Base-by-base conservation (phyloP, 2,329 filamentous ascomycete species). In the Trichoderma citrinoviride region DNA sequence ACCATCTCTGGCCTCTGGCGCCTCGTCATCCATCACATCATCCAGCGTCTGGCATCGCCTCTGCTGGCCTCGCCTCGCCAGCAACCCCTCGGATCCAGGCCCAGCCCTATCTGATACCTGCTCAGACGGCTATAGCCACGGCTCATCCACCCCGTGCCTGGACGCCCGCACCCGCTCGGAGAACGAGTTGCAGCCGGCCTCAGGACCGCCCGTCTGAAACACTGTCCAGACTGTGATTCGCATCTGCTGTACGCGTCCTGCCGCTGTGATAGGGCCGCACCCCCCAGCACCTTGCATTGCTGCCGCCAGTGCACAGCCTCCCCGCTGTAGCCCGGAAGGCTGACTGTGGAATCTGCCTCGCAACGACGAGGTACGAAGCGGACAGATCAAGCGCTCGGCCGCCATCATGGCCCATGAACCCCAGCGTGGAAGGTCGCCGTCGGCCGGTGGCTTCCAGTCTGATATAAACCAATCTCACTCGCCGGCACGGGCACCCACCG, bases 381-480 rank as follows among this genome's bases (percentile, higher is more conserved):
- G 33, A 33, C 33, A 43, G 47, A 62, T 65, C 63, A 63, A 37
- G 56, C 52, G 53, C 57, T 25, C 49, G 55, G 46, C 60, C 67
- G 72, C 70, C 71, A 74, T 72, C 72, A 80, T 80, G 78, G 77
- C 79, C 74, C 77, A 78, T 69, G 76, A 78, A 68, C 71, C 71
- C 71, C 77, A 77, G 69, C 75, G 73, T 75, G 85, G 85, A 74
- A 86, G 86, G 73, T 89, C 87, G 71, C 85, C 83, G 70, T 88
- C 87, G 72, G 80, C 81, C 73, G 81, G 82, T 68, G 82, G 82
- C 70, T 81, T 85, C 73, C 78, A 77, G 74, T 75, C 80, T 80
- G 82, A 87, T 87, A 89, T 90, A 88, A 90, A 84, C 76, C 86
- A 87, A 76, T 84, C 80, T 70, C 87, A 86, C 76, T 89, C 87